A percentile compares a stretch with the other conserved stretches of the same genome.
Evolutionary conservation across 768 basidiomycete species (phyloP).

Genomic region (Trametes maxima): DNA sequence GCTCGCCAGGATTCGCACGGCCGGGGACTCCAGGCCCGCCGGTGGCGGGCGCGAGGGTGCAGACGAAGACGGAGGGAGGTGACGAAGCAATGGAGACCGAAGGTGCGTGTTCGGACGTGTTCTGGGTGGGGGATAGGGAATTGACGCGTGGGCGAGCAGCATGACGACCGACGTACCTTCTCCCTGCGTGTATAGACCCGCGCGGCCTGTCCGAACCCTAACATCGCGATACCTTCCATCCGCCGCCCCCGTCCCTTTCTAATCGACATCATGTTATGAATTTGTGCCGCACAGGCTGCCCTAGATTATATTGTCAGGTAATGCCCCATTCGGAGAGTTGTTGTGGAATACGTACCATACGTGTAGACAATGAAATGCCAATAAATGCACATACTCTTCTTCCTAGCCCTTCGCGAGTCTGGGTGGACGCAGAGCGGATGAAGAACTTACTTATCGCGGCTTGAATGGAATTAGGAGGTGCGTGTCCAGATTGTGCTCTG

Average conservation of each 20-base stretch:
- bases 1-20: constrained; percentile 16
- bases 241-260: background rate
- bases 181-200: background rate
- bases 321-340: constrained; percentile 6
- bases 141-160: background rate
- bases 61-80: background rate
- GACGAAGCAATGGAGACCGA: constrained; percentile 11
- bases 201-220: background rate
- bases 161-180: background rate
- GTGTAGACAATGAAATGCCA: constrained; percentile 6
- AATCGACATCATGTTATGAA: background rate
- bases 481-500: background rate
- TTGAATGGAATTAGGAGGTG: background rate
- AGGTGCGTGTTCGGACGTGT: constrained; percentile 3
- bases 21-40: constrained; percentile 10
- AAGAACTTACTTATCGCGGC: background rate
- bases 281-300: constrained; percentile 2
- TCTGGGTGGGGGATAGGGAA: too few relatives aligned
- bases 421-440: background rate
- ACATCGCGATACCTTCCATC: constrained; percentile 6
- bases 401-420: background rate
- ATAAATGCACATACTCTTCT: background rate
- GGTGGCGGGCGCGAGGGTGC: background rate
- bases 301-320: constrained; percentile 14
- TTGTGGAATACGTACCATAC: constrained; percentile 11